These are phyloP conservation scores for Globisporangium nunn DNA, from an alignment of 352 stramenopile genomes.

Conservation along the genomic window DNA sequence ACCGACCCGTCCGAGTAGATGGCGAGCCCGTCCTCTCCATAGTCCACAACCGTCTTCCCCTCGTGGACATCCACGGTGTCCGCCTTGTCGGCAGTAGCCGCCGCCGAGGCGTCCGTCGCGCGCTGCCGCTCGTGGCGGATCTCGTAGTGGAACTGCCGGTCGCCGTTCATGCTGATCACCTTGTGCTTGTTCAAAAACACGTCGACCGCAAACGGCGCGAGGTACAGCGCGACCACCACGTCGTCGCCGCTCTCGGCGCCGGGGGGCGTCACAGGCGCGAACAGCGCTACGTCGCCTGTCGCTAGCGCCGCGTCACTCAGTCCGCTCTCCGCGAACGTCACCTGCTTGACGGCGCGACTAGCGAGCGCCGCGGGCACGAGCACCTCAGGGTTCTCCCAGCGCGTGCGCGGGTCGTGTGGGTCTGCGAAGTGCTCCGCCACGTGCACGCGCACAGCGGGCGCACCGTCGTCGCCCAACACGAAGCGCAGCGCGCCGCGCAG, in stretches of 20 bases:
- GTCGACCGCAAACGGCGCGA: slow-evolving; percentile 53
- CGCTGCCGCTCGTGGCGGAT: slow-evolving; percentile 64
- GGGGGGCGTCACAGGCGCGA: slow-evolving; percentile 9
- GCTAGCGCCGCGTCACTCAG: slow-evolving; percentile 14
- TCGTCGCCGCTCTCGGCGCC: slow-evolving; percentile 7
- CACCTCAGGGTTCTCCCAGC: slow-evolving; percentile 51
- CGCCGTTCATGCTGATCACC: slow-evolving; percentile 53
- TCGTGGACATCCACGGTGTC: slow-evolving; percentile 62
- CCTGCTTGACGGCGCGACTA: slow-evolving; percentile 24
- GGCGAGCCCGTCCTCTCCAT: slow-evolving; percentile 96
- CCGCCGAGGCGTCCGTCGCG: slow-evolving; percentile 14
- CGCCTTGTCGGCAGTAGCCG: slow-evolving; percentile 18
- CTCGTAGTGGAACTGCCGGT: slow-evolving; percentile 72
- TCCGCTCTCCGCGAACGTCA: slow-evolving; percentile 27
- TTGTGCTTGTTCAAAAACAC: slow-evolving; percentile 60
- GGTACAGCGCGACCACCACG: slow-evolving; percentile 46
- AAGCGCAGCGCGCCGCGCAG: slow-evolving; percentile 49
- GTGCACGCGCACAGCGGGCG: slow-evolving; percentile 48
- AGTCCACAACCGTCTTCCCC: slow-evolving; percentile 93
- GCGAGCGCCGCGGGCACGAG: slow-evolving; percentile 25
- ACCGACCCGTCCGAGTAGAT: slow-evolving; percentile 95
- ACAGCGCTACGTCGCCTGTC: slow-evolving; percentile 28
- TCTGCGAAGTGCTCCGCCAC: slow-evolving; percentile 48
- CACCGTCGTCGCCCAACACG: slow-evolving; percentile 26
- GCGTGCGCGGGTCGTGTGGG: slow-evolving; percentile 37